phyloP scores from a whole-genome alignment of 257 asterid genomes.

The Perilla frutescens region DNA sequence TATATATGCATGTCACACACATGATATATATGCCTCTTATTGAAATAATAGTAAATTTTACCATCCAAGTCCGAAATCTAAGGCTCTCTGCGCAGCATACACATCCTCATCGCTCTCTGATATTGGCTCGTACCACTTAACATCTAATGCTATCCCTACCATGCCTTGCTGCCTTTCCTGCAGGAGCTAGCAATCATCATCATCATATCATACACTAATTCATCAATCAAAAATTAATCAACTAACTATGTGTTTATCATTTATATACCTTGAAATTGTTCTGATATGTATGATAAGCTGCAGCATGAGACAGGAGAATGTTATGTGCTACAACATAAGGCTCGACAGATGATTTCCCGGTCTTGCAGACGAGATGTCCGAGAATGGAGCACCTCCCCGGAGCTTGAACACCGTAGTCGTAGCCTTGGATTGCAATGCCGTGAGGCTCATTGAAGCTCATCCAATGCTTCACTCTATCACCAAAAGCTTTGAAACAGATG shows the following conservation, averaged over 20 bases:
- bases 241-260: too few species aligned
- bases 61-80: constrained; percentile 91
- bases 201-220: too few species aligned
- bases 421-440: constrained; percentile 79
- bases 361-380: constrained; percentile 66
- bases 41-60: constrained; percentile 28
- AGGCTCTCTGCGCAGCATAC: constrained; percentile 74
- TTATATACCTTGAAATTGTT: constrained; percentile 65
- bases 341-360: constrained; percentile 75
- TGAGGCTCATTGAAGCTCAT: constrained; percentile 94
- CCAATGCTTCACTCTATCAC: constrained; percentile 86
- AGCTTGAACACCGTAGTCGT: constrained; percentile 81
- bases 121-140: constrained; percentile 80
- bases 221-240: too few species aligned
- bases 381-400: constrained; percentile 88
- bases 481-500: constrained; percentile 77
- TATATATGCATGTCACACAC: constrained; percentile 26
- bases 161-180: constrained; percentile 71
- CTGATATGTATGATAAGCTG: constrained; percentile 67
- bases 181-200: too few species aligned
- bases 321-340: constrained; percentile 81
- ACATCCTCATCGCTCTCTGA: constrained; percentile 62
- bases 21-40: too few species aligned
- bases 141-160: constrained; percentile 75
- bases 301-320: constrained; percentile 76